Base-by-base conservation (phyloP, 2,329 filamentous ascomycete species). In the Xylariales sp. region DNA sequence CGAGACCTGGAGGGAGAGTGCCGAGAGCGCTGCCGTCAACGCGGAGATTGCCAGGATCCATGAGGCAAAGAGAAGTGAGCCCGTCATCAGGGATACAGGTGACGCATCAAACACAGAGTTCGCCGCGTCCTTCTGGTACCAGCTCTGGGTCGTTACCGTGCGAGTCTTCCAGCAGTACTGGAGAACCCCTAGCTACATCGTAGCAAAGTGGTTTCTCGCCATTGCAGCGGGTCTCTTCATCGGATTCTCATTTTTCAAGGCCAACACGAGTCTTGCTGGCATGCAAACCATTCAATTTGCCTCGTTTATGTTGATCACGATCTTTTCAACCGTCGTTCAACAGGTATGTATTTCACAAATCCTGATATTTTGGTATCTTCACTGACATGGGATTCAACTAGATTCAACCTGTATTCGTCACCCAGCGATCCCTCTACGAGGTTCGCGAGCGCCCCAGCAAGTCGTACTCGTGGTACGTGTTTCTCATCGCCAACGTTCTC, bases 151-250 rank as follows among this genome's bases (percentile, higher is more conserved):
- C 41, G 85, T 88, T 29, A 78, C 77, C 2, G 50, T 70, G 7
- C 80, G 87, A 40, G 78, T 89, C 5, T 89, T 89, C 61, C 76
- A 87, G 52, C 87, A 93, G 55, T 90, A 90, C 69, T 91, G 87
- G 85, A 76, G 87, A 31, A 87, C 80, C 40, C 87, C 87, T 0
- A 70, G 70, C 10, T 93, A 93, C 61, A 80, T 93, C 52, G 85
- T 87, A 59, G 76, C 84, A 40, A 91, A 91, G 63, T 57, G 76
- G 2, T 57, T 71, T 1, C 73, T 91, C 14, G 81, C 46, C 8
- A 41, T 74, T 36, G 46, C 24, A 23, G 45, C 35, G 30, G 42
- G 28, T 6, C 66, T 91, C 2, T 90, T 90, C 54, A 83, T 89
- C 41, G 85, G 84, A 1, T 85, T 88, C 56, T 83, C 81, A 0